These are phyloP conservation scores for Coemansia asiatica DNA, from an alignment of 192 early-diverging fungal genomes.

Conservation along the genomic window DNA sequence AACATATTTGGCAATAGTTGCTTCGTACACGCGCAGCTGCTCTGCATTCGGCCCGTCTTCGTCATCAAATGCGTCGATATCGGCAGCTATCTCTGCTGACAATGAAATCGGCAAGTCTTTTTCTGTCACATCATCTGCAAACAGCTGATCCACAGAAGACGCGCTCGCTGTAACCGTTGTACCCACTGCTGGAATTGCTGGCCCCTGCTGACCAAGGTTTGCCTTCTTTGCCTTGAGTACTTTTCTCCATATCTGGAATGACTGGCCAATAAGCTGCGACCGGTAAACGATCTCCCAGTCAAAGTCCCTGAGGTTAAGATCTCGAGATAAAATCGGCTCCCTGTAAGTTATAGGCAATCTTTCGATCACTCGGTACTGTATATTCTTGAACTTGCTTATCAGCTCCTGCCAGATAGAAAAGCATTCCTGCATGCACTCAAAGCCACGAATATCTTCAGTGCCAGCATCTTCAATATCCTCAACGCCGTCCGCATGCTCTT, in stretches of 20 bases:
- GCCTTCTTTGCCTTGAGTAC: background rate
- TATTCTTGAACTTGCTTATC: conserved; percentile 4
- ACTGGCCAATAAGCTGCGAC: conserved; percentile 6
- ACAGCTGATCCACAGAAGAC: background rate
- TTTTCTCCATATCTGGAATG: conserved; percentile 6
- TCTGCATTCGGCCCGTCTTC: conserved; percentile 10
- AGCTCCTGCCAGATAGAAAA: conserved; percentile 31
- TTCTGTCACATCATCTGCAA: background rate
- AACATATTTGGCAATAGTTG: background rate
- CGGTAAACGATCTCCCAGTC: conserved; percentile 24
- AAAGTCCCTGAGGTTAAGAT: conserved; percentile 11
- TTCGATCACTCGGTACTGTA: background rate
- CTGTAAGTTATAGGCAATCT: background rate
- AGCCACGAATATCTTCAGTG: background rate
- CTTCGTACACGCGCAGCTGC: conserved; percentile 15
- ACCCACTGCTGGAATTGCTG: no score
- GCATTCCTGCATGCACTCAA: conserved; percentile 1
- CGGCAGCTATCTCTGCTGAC: background rate
- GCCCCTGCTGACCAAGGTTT: background rate
- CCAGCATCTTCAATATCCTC: no score
- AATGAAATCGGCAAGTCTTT: background rate
- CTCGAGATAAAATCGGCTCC: background rate
- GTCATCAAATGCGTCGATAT: background rate
- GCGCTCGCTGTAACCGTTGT: no score
- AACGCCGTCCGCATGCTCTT: background rate